A percentile compares a stretch with the other conserved stretches of the same genome.
Conservation (phyloP, 2,329 filamentous ascomycete genomes). For the Fusarium sp. region DNA sequence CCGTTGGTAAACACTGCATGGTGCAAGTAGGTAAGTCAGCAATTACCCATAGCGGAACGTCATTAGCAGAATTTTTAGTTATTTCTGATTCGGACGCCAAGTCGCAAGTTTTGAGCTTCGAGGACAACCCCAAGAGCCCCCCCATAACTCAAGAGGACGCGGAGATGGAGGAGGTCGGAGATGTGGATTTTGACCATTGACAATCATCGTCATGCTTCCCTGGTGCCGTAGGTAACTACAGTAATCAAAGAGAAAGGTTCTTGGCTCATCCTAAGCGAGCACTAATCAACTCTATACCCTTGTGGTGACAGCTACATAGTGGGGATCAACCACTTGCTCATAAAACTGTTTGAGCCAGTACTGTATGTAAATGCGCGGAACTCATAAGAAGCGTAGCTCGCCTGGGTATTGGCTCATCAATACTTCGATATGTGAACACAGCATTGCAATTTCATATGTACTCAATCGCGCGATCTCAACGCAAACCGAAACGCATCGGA, state of each 20-base stretch:
- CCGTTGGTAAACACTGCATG: slow-evolving; percentile 22
- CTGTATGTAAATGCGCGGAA: not conserved
- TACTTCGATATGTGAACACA: not conserved
- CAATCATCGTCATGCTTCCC: slow-evolving; percentile 8
- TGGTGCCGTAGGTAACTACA: slow-evolving; percentile 25
- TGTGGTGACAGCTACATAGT: slow-evolving; percentile 41
- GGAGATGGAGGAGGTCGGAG: not conserved
- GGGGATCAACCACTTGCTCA: slow-evolving; percentile 36
- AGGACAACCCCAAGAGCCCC: not conserved
- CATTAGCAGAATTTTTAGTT: slow-evolving; percentile 11
- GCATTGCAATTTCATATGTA: not conserved
- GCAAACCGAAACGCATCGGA: not conserved
- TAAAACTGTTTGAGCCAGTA: slow-evolving; percentile 1
- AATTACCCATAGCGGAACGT: slow-evolving; percentile 20
- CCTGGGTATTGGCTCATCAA: not conserved
- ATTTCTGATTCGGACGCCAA: slow-evolving; percentile 15
- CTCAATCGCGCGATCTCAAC: slow-evolving; percentile 6
- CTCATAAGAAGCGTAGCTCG: not conserved
- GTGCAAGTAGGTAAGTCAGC: not conserved
- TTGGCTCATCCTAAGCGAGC: slow-evolving; percentile 31
- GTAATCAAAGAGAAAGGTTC: slow-evolving; percentile 16
- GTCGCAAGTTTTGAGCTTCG: slow-evolving; percentile 3
- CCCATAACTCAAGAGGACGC: not conserved
- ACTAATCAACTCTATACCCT: slow-evolving; percentile 37
- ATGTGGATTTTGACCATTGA: not conserved